phyloP scores from a whole-genome alignment of 1,284 basidiomycete species.

The Ustilago crameri region DNA sequence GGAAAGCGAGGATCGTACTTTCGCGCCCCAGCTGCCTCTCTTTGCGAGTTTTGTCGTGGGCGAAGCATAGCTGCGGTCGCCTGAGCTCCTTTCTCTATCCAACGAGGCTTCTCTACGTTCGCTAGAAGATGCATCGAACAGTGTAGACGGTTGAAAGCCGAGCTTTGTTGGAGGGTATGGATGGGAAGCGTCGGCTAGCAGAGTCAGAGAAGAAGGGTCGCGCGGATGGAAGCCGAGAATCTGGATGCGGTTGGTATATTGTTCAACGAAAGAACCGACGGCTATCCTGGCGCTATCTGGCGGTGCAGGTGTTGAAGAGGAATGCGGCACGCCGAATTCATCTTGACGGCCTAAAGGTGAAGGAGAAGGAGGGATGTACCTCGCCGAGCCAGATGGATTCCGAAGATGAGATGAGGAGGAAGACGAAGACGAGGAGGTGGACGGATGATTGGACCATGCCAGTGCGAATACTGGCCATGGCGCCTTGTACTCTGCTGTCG shows the following conservation, averaged over 20 bases:
- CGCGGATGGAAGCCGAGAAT: slow-evolving; percentile 57
- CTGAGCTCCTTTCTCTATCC: slow-evolving; percentile 35
- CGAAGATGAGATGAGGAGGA: slow-evolving; percentile 40
- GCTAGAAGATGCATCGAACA: slow-evolving; percentile 47
- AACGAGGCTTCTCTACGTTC: slow-evolving; percentile 32
- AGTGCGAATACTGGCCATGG: slow-evolving; percentile 61
- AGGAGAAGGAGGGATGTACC: slow-evolving; percentile 46
- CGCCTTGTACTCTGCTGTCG: slow-evolving; percentile 46
- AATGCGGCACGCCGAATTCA: slow-evolving; percentile 25
- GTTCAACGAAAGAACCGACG: slow-evolving; percentile 65
- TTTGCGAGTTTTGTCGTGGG: slow-evolving; percentile 53
- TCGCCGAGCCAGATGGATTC: slow-evolving; percentile 40
- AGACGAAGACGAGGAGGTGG: slow-evolving; percentile 34
- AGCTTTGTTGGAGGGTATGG: slow-evolving; percentile 67
- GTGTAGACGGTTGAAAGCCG: slow-evolving; percentile 63
- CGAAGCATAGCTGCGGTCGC: slow-evolving; percentile 47
- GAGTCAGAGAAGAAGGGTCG: slow-evolving; percentile 40
- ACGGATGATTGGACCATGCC: slow-evolving; percentile 59
- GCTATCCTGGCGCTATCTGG: slow-evolving; percentile 60
- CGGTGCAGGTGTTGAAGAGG: slow-evolving; percentile 28
- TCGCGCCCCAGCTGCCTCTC: slow-evolving; percentile 55
- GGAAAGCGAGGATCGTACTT: slow-evolving; percentile 14
- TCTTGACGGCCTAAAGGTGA: slow-evolving; percentile 45
- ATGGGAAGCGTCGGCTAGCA: slow-evolving; percentile 64
- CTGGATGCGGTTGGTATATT: slow-evolving; percentile 66